Base-by-base conservation (phyloP, 768 basidiomycete genomes). In the Trametes elegans region DNA sequence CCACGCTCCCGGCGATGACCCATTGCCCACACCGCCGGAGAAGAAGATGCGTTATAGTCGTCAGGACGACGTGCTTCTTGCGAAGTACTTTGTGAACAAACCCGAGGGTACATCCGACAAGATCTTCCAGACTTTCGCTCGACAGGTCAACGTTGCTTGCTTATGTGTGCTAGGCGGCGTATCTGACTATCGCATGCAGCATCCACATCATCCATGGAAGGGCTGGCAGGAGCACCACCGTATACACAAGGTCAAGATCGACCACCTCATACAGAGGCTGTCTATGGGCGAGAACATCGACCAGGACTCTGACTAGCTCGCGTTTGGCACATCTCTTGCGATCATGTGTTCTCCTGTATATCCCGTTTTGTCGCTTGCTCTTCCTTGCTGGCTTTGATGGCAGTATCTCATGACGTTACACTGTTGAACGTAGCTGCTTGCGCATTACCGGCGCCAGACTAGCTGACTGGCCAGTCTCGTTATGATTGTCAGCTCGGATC, bases 161-260 rank as follows among this genome's bases (percentile, higher is more conserved):
- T 21, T 55, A 34, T 19, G 45, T 41, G 7, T 55, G 10, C 16
- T 14, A 16, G 2, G 19, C 13, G 5, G 19, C 29, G 16, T n/a
- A 19, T 23, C 40, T 51, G 3, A 56, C 23, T 13, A 6, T 32
- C 24, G 9, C 16, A 50, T 63, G 10, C 16, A 93, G 90, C 79
- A 92, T 68, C 82, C 90, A 2, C 88, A 92, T 66, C 91, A 93
- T 73, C 91, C 91, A 3, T 93, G 91, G 91, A 93, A 93, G 68
- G 91, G 91, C 13, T 93, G 91, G 91, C 91, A 93, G 68, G 91
- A 93, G 64, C 91, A 93, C 66, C 86, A 92, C 67, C 81, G 91
- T 38, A 90, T 92, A 63, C 91, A 93, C 68, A 93, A 92, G 66
- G 77, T 82, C 11, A 90, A 89, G 66, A 91, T 93, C 58, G 91